Evolutionary conservation across 1,139 yeast genomes (phyloP).

Genomic region (Saccharomyces hybrid): DNA sequence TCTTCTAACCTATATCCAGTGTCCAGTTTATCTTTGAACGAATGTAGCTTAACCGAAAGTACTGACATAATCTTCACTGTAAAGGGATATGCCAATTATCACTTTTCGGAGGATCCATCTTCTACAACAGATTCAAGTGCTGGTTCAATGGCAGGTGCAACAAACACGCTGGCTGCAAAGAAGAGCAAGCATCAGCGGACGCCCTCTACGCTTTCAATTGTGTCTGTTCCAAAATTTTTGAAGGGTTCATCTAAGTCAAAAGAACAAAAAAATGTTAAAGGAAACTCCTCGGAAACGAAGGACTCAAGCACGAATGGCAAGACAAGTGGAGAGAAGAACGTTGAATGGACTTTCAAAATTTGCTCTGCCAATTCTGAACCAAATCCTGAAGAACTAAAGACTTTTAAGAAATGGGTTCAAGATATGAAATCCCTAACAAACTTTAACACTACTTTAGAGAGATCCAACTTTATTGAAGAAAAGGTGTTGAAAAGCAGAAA

Average conservation of each 20-base stretch:
- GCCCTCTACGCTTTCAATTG: background rate
- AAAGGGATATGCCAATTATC: background rate
- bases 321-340: background rate
- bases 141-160: background rate
- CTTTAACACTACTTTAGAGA: constrained; percentile 5
- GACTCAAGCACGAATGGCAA: background rate
- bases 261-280: background rate
- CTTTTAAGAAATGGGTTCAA: constrained; percentile 11
- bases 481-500: background rate
- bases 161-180: background rate
- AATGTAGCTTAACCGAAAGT: background rate
- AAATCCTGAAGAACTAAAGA: constrained; percentile 5
- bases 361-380: background rate
- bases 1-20: background rate
- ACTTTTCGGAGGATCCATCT: background rate
- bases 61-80: background rate
- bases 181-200: background rate
- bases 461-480: constrained; percentile 7
- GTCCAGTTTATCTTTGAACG: constrained; percentile 1
- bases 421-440: constrained; percentile 12
- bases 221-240: constrained; percentile 1
- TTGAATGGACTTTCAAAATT: background rate
- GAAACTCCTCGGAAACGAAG: background rate
- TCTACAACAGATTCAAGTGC: background rate
- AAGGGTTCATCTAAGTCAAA: background rate